Conservation (phyloP, 345 rosid genomes). For the Salix exigua region DNA sequence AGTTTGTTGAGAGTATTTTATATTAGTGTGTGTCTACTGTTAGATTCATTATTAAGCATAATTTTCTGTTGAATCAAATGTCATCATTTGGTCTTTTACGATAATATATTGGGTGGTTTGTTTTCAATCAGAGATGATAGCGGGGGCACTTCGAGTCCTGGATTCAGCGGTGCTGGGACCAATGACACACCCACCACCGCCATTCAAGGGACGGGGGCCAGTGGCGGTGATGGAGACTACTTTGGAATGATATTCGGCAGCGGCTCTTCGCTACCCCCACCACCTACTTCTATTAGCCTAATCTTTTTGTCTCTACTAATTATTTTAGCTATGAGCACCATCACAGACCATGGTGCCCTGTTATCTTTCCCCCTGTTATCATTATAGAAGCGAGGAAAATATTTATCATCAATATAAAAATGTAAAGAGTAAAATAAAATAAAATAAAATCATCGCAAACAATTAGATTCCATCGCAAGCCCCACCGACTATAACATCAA, state of each 20-base stretch:
- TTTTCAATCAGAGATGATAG: conserved; percentile 40
- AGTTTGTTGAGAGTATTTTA: too few species aligned
- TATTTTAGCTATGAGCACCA: conserved; percentile 39
- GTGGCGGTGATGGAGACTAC: conserved; percentile 29
- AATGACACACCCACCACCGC: conserved; percentile 34
- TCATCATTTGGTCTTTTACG: conserved; percentile 2
- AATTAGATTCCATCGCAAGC: background rate
- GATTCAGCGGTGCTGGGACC: conserved; percentile 31
- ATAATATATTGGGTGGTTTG: background rate
- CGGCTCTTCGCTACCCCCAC: conserved; percentile 27
- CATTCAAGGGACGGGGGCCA: conserved; percentile 16
- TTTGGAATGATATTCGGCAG: conserved; percentile 75
- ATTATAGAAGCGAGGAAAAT: background rate
- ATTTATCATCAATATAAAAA: background rate
- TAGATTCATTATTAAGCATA: background rate
- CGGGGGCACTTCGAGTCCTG: conserved; percentile 43
- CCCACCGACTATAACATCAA: background rate
- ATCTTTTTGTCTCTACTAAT: conserved; percentile 40
- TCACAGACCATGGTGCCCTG: conserved; percentile 25
- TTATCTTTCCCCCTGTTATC: conserved; percentile 9
- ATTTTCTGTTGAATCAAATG: background rate
- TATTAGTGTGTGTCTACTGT: background rate
- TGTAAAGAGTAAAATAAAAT: background rate
- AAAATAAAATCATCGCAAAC: background rate
- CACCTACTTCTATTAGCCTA: conserved; percentile 22